Percentiles rank a stretch among this genome's conserved stretches.
Conservation (phyloP, 371 early-diverging fungal species). For the Capillidium heterosporum region DNA sequence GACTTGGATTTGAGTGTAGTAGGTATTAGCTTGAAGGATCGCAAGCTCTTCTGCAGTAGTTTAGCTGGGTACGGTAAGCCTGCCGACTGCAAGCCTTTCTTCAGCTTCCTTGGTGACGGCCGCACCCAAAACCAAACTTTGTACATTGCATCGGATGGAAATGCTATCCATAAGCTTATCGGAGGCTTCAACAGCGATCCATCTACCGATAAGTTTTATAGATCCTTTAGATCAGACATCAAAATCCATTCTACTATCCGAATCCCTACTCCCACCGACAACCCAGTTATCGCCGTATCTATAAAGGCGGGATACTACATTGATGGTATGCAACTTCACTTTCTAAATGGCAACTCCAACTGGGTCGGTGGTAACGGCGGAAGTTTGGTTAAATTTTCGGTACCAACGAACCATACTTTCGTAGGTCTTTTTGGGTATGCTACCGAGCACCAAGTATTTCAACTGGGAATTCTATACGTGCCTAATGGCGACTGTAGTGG, state of each 20-base stretch:
- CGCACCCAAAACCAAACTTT: too few species aligned
- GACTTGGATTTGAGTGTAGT: too few species aligned
- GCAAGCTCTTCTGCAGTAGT: too few species aligned
- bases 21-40: too few species aligned
- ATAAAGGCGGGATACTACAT: constrained; percentile 34
- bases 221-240: constrained; percentile 8
- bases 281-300: constrained; percentile 19
- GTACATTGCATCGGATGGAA: too few species aligned
- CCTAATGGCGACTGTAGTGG: too few species aligned
- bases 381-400: background rate
- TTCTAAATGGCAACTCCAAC: constrained; percentile 22
- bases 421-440: background rate
- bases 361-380: constrained; percentile 43
- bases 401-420: background rate
- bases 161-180: too few species aligned
- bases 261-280: constrained; percentile 15
- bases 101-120: too few species aligned
- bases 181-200: too few species aligned
- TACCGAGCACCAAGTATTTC: background rate
- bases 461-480: background rate
- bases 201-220: constrained; percentile 16
- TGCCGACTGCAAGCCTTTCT: too few species aligned
- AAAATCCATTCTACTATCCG: background rate
- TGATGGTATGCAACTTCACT: constrained; percentile 34
- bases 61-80: too few species aligned